Percentiles rank a stretch among this genome's conserved stretches.
Evolutionary conservation across 352 stramenopile genomes (phyloP).

Genomic region (Phytopythium delawarense): DNA sequence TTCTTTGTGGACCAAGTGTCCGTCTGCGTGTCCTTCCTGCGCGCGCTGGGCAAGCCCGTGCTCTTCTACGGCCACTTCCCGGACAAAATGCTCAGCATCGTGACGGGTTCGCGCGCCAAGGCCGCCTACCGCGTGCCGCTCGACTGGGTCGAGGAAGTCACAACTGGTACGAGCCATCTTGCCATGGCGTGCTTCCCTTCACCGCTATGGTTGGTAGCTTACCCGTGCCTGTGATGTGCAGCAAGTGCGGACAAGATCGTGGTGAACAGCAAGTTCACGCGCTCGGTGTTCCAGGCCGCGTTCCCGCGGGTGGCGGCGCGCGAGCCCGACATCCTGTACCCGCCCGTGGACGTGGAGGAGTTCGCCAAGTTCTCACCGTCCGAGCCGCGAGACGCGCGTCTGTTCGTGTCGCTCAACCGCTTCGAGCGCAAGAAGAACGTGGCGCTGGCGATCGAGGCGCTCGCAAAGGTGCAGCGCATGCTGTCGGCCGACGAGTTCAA

Average conservation of each 20-base stretch:
- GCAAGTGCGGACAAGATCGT: slow-evolving; percentile 91
- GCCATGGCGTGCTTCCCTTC: neutral
- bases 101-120: slow-evolving; percentile 65
- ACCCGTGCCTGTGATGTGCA: slow-evolving; percentile 1
- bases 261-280: slow-evolving; percentile 97
- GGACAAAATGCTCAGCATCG: slow-evolving; percentile 93
- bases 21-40: slow-evolving; percentile 71
- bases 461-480: slow-evolving; percentile 50
- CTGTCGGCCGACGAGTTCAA: slow-evolving; percentile 35
- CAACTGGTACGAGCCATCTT: slow-evolving; percentile 60
- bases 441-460: slow-evolving; percentile 80
- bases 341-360: slow-evolving; percentile 86
- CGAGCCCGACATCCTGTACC: slow-evolving; percentile 92
- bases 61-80: slow-evolving; percentile 99
- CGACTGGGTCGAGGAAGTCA: slow-evolving; percentile 92
- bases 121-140: slow-evolving; percentile 89
- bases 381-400: slow-evolving; percentile 30
- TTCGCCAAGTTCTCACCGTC: slow-evolving; percentile 38
- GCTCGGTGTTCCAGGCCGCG: slow-evolving; percentile 82
- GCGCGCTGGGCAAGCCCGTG: slow-evolving; percentile 74
- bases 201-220: neutral
- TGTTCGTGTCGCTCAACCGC: slow-evolving; percentile 97
- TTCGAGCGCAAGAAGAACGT: slow-evolving; percentile 99
- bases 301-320: slow-evolving; percentile 71
- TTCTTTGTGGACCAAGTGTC: slow-evolving; percentile 86